Conservation (phyloP, 306 rosid species). For the Fragaria nilgerrensis region DNA sequence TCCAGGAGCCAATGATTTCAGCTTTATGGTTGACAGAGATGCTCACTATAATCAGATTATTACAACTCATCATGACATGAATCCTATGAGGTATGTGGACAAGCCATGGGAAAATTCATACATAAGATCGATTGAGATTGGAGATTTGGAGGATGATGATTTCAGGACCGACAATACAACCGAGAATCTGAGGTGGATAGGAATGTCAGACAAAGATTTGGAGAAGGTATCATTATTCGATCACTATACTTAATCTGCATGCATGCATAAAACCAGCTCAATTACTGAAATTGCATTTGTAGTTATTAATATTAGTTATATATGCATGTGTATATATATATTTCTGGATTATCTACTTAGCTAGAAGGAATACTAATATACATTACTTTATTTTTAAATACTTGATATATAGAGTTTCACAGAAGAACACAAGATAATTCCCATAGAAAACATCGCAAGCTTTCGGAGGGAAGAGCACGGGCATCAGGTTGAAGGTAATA, state of each 20-base stretch:
- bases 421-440: slow-evolving; percentile 70
- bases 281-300: not conserved
- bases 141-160: slow-evolving; percentile 50
- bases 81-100: slow-evolving; percentile 39
- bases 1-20: slow-evolving; percentile 46
- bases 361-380: not conserved
- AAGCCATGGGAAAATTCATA: slow-evolving; percentile 58
- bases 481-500: slow-evolving; percentile 48
- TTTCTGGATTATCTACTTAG: not conserved
- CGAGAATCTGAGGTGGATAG: slow-evolving; percentile 89
- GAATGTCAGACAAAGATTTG: slow-evolving; percentile 61
- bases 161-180: slow-evolving; percentile 46
- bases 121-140: slow-evolving; percentile 47
- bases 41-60: slow-evolving; percentile 29
- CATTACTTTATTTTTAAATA: not conserved
- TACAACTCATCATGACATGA: slow-evolving; percentile 24
- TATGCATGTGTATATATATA: not conserved
- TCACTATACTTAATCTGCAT: not conserved
- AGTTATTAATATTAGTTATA: too few species aligned
- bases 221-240: slow-evolving; percentile 52
- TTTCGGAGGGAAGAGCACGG: slow-evolving; percentile 50
- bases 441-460: slow-evolving; percentile 56
- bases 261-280: not conserved
- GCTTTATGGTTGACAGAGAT: slow-evolving; percentile 54
- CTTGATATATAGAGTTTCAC: slow-evolving; percentile 48